Conservation (phyloP, 768 basidiomycete genomes). For the Neoboletus brunneissimus region DNA sequence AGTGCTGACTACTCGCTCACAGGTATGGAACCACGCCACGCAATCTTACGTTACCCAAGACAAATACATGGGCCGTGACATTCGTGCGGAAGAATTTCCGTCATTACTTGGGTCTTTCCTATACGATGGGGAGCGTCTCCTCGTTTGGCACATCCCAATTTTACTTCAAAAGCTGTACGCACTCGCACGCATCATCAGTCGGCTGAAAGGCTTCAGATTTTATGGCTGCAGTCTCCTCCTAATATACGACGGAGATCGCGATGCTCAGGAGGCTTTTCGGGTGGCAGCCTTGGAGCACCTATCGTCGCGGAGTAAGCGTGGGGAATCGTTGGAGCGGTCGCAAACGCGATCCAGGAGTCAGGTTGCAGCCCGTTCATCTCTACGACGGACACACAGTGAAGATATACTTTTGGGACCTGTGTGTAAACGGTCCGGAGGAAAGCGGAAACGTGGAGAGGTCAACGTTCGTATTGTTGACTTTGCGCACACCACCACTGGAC, state of each 20-base stretch:
- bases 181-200: conserved; percentile 87
- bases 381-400: conserved; percentile 79
- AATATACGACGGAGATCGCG: conserved; percentile 95
- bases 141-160: conserved; percentile 89
- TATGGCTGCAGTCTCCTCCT: conserved; percentile 96
- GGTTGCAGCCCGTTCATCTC: conserved; percentile 39
- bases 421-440: conserved; percentile 58
- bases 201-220: conserved; percentile 93
- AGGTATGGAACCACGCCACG: conserved; percentile 92
- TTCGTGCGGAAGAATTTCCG: conserved; percentile 82
- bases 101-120: conserved; percentile 81
- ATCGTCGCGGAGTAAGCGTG: conserved; percentile 64
- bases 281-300: conserved; percentile 61
- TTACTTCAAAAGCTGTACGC: conserved; percentile 90
- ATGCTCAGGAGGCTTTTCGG: conserved; percentile 76
- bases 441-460: conserved; percentile 83
- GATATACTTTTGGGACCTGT: conserved; percentile 70
- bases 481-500: conserved; percentile 95
- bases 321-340: conserved; percentile 72
- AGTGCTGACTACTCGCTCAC: conserved; percentile 10
- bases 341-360: conserved; percentile 40
- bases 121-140: conserved; percentile 74
- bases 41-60: conserved; percentile 89
- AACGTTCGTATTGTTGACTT: conserved; percentile 98
- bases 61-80: conserved; percentile 93